Percentiles rank a stretch among this genome's conserved stretches.
Evolutionary conservation across 23 red algal genomes (phyloP).

Genomic region (Gracilaria caudata): DNA sequence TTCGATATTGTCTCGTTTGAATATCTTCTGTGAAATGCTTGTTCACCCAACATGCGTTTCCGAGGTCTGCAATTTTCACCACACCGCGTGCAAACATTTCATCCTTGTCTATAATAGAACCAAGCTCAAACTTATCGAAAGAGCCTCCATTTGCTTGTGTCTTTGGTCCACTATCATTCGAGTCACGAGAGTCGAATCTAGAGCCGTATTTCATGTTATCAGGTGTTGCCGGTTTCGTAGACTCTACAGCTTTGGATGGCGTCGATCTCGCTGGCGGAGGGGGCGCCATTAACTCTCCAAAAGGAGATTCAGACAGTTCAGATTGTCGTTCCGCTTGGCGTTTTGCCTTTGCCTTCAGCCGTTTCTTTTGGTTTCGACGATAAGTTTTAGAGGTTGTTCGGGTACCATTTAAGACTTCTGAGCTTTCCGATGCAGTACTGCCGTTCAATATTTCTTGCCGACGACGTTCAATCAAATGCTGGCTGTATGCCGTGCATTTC

Average conservation of each 20-base stretch:
- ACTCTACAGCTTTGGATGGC: neutral
- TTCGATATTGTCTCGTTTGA: conserved; percentile 96
- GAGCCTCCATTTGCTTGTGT: neutral
- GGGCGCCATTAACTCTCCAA: neutral
- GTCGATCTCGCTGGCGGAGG: neutral
- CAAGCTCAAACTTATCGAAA: conserved; percentile 47
- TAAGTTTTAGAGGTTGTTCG: conserved; percentile 24
- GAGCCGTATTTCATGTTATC: neutral
- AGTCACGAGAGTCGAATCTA: neutral
- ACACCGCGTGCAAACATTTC: conserved; percentile 59
- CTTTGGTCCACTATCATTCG: neutral
- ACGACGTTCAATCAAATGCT: conserved; percentile 23
- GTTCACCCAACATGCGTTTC: conserved; percentile 97
- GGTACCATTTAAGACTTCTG: neutral
- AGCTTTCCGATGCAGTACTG: conserved; percentile 15
- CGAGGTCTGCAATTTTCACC: conserved; percentile 95
- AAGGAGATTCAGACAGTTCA: neutral
- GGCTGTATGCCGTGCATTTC: conserved; percentile 31
- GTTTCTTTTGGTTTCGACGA: conserved; percentile 64
- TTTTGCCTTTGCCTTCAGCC: conserved; percentile 62
- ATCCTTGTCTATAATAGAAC: conserved; percentile 56
- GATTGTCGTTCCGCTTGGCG: neutral
- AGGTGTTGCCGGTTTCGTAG: neutral
- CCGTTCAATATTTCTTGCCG: conserved; percentile 42
- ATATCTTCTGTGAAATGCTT: conserved; percentile 98